Evolutionary conservation across 768 basidiomycete genomes (phyloP).

Genomic region (Lactarius vividus): DNA sequence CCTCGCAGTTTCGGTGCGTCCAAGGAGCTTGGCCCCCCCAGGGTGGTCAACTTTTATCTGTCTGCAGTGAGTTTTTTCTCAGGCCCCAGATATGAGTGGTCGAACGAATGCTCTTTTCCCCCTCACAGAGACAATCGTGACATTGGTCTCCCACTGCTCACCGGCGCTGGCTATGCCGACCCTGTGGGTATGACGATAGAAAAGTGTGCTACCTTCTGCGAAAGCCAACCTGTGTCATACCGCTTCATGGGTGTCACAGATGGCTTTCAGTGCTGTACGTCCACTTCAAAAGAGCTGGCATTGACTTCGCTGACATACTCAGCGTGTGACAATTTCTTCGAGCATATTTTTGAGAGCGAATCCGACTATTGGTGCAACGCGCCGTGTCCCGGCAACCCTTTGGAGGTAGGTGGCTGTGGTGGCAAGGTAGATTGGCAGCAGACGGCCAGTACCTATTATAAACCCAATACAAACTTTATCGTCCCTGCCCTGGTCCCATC

Average conservation of each 20-base stretch:
- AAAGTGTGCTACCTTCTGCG: conserved; percentile 44
- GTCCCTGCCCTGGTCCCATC: conserved; percentile 49
- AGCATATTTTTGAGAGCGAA: conserved; percentile 46
- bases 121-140: not conserved
- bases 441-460: conserved; percentile 55
- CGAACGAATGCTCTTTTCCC: not conserved
- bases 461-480: conserved; percentile 36
- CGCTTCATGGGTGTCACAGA: conserved; percentile 70
- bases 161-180: conserved; percentile 44
- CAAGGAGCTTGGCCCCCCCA: not conserved
- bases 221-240: conserved; percentile 37
- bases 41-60: not conserved
- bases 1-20: not conserved
- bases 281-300: not conserved
- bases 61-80: not conserved
- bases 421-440: conserved; percentile 33
- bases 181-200: conserved; percentile 60
- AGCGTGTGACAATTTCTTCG: conserved; percentile 30
- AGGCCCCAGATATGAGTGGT: not conserved
- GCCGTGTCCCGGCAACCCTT: conserved; percentile 55
- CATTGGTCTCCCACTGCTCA: conserved; percentile 39
- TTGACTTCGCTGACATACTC: no score
- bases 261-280: conserved; percentile 54
- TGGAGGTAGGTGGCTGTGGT: conserved; percentile 58
- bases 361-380: conserved; percentile 49